A percentile compares a stretch with the other conserved stretches of the same genome.
These are phyloP conservation scores for Bipolaris gigantea DNA, from an alignment of 2,329 filamentous ascomycete genomes.

Conservation along the genomic window DNA sequence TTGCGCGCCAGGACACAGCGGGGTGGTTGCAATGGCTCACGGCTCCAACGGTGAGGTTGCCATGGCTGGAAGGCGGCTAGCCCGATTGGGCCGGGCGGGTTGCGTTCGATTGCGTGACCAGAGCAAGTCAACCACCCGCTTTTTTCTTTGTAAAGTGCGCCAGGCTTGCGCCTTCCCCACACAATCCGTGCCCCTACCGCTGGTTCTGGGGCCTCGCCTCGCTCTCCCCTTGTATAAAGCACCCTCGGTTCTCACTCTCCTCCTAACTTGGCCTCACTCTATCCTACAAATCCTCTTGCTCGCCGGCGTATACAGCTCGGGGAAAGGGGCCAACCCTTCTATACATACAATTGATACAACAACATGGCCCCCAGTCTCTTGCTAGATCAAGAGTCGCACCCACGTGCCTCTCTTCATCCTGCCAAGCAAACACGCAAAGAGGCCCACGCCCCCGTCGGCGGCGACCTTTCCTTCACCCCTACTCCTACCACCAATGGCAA, in stretches of 20 bases:
- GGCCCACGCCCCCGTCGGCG: slow-evolving; percentile 24
- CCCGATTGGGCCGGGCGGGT: slow-evolving; percentile 9
- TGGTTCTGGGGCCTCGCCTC: slow-evolving; percentile 8
- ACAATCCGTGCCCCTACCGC: slow-evolving; percentile 18
- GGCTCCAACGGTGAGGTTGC: slow-evolving; percentile 1
- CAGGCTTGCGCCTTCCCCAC: slow-evolving; percentile 23
- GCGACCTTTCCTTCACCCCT: slow-evolving; percentile 19
- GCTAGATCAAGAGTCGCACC: slow-evolving; percentile 29
- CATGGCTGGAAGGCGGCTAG: slow-evolving; percentile 7
- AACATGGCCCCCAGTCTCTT: slow-evolving; percentile 39
- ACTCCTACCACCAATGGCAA: slow-evolving; percentile 16
- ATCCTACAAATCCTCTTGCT: background rate
- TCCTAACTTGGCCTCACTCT: background rate
- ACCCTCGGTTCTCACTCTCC: slow-evolving; percentile 11
- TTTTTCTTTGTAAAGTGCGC: slow-evolving; percentile 10
- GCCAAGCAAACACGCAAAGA: slow-evolving; percentile 27
- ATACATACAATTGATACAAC: background rate
- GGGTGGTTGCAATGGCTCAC: slow-evolving; percentile 1
- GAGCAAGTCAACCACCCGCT: slow-evolving; percentile 7
- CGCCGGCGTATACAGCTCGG: background rate
- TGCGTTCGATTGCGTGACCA: slow-evolving; percentile 17
- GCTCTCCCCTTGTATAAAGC: slow-evolving; percentile 19
- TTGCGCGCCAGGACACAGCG: slow-evolving; percentile 5
- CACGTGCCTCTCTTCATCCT: slow-evolving; percentile 15
- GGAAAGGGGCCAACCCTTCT: background rate